Evolutionary conservation across 805 yeast genomes (phyloP), one percentile per base, ranked within the genome.

Genomic region (Barnettozyma pratensis): DNA sequence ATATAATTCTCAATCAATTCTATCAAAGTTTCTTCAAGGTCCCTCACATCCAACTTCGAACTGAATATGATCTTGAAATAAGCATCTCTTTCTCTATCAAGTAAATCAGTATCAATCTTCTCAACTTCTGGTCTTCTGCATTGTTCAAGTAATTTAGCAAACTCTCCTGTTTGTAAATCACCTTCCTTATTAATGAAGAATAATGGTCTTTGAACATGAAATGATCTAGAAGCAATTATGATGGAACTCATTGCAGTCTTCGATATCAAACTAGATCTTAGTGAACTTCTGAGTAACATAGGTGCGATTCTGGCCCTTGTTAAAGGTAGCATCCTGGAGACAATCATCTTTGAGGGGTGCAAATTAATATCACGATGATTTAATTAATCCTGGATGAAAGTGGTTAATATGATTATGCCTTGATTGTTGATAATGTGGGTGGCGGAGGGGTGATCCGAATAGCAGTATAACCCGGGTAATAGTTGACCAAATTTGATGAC

Each of bases 151-250:
- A 53, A 45, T 38, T 48, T 51, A 25, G 44, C 49, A 42, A 58
- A 58, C 43, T 50, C 48, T 26, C 53, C 45, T 29, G 49, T 53
- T 30, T 53, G 50, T 11, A 58, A 51, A 42, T 54, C 50, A 12
- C 61, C 61, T 8, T 53, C 52, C 34, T 46, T 50, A 45, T 53
- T 50, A 44, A 54, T 52, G 29, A 58, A 45, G 19, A 29, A 39
- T 19, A 41, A 31, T 12, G 27, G 9, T 6, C 19, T 37, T 8
- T 29, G 32, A 14, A 29, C 30, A 35, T 48, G 51, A 34, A 48
- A 48, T 9, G 27, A n/a, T 27, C 51, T 42, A 19, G 6, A n/a
- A 8, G 36, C 7, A 10, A n/a, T 11, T 12, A 27, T 31, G 8
- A 31, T 31, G 34, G 34, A 31, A 11, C 34, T 8, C 30, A 38